Evolutionary conservation across 495 filamentous ascomycete genomes (phyloP).

Genomic region (Penicillium soppii): DNA sequence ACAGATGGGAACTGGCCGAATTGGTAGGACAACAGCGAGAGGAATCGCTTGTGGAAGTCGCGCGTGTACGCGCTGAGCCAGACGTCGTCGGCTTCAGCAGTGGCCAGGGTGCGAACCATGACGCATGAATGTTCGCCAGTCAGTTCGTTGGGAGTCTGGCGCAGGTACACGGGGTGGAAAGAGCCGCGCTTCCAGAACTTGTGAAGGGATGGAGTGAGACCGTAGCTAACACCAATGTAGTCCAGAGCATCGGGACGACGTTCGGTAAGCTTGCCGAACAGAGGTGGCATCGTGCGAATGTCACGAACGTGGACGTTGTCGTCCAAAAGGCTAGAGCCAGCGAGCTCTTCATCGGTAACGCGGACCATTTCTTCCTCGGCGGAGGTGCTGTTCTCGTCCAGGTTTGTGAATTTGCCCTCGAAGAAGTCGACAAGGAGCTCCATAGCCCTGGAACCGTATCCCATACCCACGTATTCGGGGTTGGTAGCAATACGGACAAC

Average conservation of each 20-base stretch:
- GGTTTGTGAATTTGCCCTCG: slow-evolving; percentile 84
- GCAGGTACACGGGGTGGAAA: slow-evolving; percentile 91
- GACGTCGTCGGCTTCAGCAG: slow-evolving; percentile 60
- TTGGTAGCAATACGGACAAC: slow-evolving; percentile 96
- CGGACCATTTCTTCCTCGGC: slow-evolving; percentile 63
- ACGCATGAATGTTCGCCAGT: slow-evolving; percentile 98
- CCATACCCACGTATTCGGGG: slow-evolving; percentile 91
- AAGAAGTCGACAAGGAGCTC: slow-evolving; percentile 88
- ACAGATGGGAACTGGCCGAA: slow-evolving; percentile 84
- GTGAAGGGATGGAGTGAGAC: slow-evolving; percentile 83
- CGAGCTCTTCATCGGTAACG: slow-evolving; percentile 82
- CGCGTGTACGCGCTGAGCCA: slow-evolving; percentile 89
- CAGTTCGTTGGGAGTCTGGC: slow-evolving; percentile 93
- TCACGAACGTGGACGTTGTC: slow-evolving; percentile 91
- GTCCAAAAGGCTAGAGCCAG: slow-evolving; percentile 71
- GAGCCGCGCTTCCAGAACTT: slow-evolving; percentile 91
- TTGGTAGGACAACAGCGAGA: slow-evolving; percentile 83
- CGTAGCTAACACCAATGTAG: slow-evolving; percentile 94
- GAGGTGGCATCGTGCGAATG: slow-evolving; percentile 84
- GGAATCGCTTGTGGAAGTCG: slow-evolving; percentile 91
- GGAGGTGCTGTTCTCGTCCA: slow-evolving; percentile 61
- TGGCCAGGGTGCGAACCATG: slow-evolving; percentile 74
- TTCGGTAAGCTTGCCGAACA: slow-evolving; percentile 88
- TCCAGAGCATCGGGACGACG: slow-evolving; percentile 77
- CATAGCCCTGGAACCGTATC: slow-evolving; percentile 87